phyloP scores from a whole-genome alignment of 2,329 filamentous ascomycete genomes.

The Trichoderma hamatum region DNA sequence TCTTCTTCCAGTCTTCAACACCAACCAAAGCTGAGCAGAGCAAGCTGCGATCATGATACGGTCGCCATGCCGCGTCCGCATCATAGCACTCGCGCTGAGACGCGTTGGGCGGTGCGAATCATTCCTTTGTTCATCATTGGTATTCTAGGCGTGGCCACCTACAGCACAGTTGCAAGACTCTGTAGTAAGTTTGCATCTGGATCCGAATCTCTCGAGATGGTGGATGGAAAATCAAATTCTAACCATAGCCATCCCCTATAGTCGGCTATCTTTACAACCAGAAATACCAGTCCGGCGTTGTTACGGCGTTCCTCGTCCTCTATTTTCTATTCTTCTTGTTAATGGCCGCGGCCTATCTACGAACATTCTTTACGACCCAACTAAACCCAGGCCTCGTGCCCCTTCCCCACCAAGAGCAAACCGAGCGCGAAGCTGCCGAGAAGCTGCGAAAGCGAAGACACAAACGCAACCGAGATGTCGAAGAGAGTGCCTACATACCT shows the following conservation, averaged over 20 bases:
- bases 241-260: conserved; percentile 3
- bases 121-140: conserved; percentile 72
- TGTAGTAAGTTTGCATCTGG: conserved; percentile 58
- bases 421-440: conserved; percentile 45
- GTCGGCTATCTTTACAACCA: conserved; percentile 70
- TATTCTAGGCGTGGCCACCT: conserved; percentile 70
- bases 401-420: conserved; percentile 40
- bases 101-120: conserved; percentile 51
- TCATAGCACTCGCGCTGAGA: conserved; percentile 37
- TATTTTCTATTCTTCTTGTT: conserved; percentile 73
- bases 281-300: conserved; percentile 56
- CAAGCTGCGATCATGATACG: conserved; percentile 34
- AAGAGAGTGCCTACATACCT: conserved; percentile 39
- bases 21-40: not conserved
- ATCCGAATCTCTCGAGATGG: not conserved
- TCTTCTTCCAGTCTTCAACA: not conserved
- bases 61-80: conserved; percentile 39
- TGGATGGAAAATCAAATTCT: not conserved
- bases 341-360: conserved; percentile 68
- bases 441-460: conserved; percentile 31
- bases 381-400: conserved; percentile 75
- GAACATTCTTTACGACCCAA: conserved; percentile 69
- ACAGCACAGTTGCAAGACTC: conserved; percentile 67
- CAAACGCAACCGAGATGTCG: conserved; percentile 34
- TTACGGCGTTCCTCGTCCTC: conserved; percentile 69